phyloP scores from a whole-genome alignment of 1,284 basidiomycete species.

The Cryptococcus sp. region DNA sequence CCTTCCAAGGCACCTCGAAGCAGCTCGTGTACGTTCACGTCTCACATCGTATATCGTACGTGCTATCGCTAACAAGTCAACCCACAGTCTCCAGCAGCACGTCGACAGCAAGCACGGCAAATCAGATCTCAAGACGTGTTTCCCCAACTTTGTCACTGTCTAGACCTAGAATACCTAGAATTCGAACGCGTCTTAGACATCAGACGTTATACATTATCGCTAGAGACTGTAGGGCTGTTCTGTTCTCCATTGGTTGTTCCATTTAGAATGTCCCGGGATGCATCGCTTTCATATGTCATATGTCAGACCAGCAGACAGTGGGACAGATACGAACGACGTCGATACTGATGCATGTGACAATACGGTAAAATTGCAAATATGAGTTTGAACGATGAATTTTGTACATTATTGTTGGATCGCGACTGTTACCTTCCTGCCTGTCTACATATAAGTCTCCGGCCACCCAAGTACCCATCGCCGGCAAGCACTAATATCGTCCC shows the following conservation, averaged over 20 bases:
- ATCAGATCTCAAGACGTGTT: constrained; percentile 35
- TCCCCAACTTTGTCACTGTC: constrained; percentile 35
- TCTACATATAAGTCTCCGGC: background rate
- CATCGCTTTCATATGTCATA: background rate
- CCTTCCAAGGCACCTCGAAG: constrained; percentile 57
- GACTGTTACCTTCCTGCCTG: background rate
- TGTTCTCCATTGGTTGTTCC: background rate
- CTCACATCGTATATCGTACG: background rate
- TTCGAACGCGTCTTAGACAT: no score
- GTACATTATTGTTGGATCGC: constrained; percentile 1
- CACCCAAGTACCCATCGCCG: no score
- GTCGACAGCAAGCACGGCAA: constrained; percentile 44
- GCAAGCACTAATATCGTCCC: constrained; percentile 20
- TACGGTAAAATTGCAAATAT: constrained; percentile 1
- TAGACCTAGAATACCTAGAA: background rate
- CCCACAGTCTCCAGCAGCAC: constrained; percentile 40
- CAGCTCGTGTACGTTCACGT: constrained; percentile 47
- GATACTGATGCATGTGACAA: background rate
- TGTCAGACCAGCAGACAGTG: background rate
- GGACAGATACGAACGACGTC: background rate
- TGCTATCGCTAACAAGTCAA: background rate
- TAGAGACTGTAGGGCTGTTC: no score
- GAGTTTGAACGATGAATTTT: background rate
- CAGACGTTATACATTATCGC: no score
- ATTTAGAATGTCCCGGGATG: background rate